phyloP scores from a whole-genome alignment of 2,329 filamentous ascomycete species.

The Phaeophleospora eucalypticola region DNA sequence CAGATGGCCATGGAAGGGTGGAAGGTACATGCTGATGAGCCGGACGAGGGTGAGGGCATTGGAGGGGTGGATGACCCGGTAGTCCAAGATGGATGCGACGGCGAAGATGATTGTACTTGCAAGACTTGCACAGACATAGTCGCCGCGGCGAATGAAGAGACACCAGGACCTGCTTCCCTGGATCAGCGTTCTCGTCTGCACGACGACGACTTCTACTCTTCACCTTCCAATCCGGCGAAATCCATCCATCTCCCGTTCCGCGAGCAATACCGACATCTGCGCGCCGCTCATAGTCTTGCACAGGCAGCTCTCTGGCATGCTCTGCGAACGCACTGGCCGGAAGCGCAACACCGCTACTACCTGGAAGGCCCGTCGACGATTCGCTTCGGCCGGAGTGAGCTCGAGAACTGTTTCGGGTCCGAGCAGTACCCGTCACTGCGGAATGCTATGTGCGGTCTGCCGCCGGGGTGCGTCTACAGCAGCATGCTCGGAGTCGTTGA shows the following conservation, averaged over 20 bases:
- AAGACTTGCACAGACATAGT: not conserved
- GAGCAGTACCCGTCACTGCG: not conserved
- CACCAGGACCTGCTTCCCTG: not conserved
- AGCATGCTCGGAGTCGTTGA: not conserved
- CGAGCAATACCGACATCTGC: not conserved
- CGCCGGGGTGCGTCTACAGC: not conserved
- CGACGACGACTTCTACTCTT: not conserved
- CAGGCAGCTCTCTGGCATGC: slow-evolving; percentile 1
- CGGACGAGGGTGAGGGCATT: no score
- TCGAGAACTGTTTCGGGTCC: not conserved
- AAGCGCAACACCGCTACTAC: not conserved
- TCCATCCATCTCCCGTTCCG: not conserved
- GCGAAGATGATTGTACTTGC: not conserved
- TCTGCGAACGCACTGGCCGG: slow-evolving; percentile 1
- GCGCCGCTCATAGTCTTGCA: not conserved
- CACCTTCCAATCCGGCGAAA: not conserved
- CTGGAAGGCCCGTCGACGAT: not conserved
- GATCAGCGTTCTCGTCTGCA: not conserved
- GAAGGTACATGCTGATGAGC: no score
- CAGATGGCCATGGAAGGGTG: no score
- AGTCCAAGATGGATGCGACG: no score
- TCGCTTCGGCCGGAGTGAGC: not conserved
- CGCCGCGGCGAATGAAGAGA: not conserved
- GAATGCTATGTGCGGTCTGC: not conserved
- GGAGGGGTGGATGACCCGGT: no score